Conservation (phyloP, 257 asterid genomes). For the Rehmannia glutinosa region DNA sequence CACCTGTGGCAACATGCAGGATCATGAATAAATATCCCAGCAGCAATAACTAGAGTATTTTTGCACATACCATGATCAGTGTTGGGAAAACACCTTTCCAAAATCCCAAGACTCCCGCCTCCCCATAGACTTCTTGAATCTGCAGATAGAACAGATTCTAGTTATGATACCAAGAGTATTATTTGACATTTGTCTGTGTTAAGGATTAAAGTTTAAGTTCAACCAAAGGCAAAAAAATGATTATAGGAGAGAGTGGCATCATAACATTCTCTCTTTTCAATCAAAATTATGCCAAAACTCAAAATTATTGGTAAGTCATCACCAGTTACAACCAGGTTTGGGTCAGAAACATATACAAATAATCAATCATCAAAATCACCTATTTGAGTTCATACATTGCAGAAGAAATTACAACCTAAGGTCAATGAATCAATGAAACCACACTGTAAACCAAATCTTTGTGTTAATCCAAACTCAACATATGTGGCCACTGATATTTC, state of each 20-base stretch:
- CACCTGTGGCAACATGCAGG: constrained; percentile 49
- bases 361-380: background rate
- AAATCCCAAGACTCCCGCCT: constrained; percentile 83
- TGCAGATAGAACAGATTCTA: constrained; percentile 31
- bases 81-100: constrained; percentile 98
- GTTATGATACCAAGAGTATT: constrained; percentile 14
- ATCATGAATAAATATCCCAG: constrained; percentile 30
- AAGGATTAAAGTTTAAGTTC: background rate
- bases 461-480: constrained; percentile 3
- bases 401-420: background rate
- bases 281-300: background rate
- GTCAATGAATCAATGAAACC: background rate
- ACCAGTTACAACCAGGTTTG: too few species aligned
- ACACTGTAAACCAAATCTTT: background rate
- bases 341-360: too few species aligned
- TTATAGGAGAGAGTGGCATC: background rate
- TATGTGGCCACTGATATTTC: background rate
- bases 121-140: constrained; percentile 89
- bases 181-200: background rate
- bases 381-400: background rate
- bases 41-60: constrained; percentile 14
- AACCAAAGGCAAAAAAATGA: background rate
- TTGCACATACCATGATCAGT: constrained; percentile 80
- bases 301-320: background rate
- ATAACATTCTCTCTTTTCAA: background rate